A percentile compares a stretch with the other conserved stretches of the same genome.
Conservation (phyloP, 495 filamentous ascomycete species). For the Hypomontagnella submonticulosa region DNA sequence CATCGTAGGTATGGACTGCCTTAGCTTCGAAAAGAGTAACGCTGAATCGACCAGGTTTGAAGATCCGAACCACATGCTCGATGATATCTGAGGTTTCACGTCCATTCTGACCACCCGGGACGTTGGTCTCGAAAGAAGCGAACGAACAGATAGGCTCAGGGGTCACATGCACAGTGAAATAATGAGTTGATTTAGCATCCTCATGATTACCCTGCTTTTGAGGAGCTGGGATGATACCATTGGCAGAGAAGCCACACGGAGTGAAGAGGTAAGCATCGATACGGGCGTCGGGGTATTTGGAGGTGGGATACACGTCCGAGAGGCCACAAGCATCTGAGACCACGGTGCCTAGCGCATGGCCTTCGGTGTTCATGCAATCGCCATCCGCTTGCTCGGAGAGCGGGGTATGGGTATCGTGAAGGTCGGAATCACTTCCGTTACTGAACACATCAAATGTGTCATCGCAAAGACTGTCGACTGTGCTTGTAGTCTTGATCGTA, state of each 20-base stretch:
- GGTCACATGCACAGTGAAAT: slow-evolving; percentile 99
- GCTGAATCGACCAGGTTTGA: slow-evolving; percentile 95
- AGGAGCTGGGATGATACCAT: slow-evolving; percentile 91
- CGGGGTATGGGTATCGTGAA: slow-evolving; percentile 66
- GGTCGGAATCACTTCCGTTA: slow-evolving; percentile 73
- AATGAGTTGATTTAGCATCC: slow-evolving; percentile 74
- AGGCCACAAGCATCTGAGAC: slow-evolving; percentile 93
- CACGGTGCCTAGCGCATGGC: slow-evolving; percentile 91
- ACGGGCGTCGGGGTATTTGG: slow-evolving; percentile 88
- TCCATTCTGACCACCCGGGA: slow-evolving; percentile 88
- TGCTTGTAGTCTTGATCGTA: slow-evolving; percentile 49
- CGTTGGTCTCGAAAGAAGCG: slow-evolving; percentile 98
- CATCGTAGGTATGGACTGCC: slow-evolving; percentile 56
- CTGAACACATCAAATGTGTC: slow-evolving; percentile 81
- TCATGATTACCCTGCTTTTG: slow-evolving; percentile 55
- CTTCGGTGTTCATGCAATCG: slow-evolving; percentile 87
- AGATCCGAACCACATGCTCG: slow-evolving; percentile 93
- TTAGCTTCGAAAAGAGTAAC: slow-evolving; percentile 97
- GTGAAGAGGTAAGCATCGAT: slow-evolving; percentile 98
- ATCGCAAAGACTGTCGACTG: slow-evolving; percentile 48
- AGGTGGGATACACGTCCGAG: slow-evolving; percentile 86
- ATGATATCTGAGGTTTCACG: slow-evolving; percentile 90
- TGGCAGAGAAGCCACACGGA: slow-evolving; percentile 97
- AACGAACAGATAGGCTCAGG: slow-evolving; percentile 99
- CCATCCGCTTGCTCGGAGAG: slow-evolving; percentile 67